Conservation (phyloP, 1,139 yeast genomes). For the Pichia kudriavzevii region DNA sequence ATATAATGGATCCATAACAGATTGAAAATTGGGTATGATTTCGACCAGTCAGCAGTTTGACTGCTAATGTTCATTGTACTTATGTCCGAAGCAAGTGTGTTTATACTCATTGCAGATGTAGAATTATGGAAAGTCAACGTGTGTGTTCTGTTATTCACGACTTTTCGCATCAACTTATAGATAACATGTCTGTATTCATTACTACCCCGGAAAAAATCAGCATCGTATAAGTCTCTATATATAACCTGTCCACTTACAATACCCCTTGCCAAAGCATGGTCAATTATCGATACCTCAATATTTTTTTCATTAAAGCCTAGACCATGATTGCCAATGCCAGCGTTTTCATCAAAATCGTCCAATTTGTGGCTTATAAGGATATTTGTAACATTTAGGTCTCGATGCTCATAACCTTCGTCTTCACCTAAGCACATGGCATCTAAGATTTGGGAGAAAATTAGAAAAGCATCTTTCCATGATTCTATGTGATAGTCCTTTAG, state of each 20-base stretch:
- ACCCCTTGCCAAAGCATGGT: constrained; percentile 48
- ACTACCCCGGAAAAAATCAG: constrained; percentile 26
- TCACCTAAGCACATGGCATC: constrained; percentile 46
- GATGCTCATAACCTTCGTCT: constrained; percentile 49
- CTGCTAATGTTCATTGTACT: constrained; percentile 3
- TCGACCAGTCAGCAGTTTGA: constrained; percentile 32
- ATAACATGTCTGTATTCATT: constrained; percentile 27
- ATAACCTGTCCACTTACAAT: constrained; percentile 27
- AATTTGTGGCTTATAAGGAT: constrained; percentile 28
- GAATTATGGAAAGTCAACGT: constrained; percentile 1
- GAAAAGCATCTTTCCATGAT: constrained; percentile 46
- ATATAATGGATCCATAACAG: constrained; percentile 44
- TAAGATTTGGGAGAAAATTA: constrained; percentile 47
- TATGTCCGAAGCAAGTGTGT: constrained; percentile 4
- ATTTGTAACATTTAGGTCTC: constrained; percentile 63
- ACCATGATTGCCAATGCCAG: constrained; percentile 16
- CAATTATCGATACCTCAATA: constrained; percentile 46
- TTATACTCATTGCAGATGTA: constrained; percentile 5
- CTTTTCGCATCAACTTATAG: constrained; percentile 25
- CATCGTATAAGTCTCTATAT: constrained; percentile 35
- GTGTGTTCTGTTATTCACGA: constrained; percentile 5
- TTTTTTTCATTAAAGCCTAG: too few species aligned
- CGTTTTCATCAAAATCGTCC: constrained; percentile 4
- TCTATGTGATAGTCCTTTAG: constrained; percentile 36
- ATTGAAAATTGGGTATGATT: constrained; percentile 37